Conservation (phyloP, 176 grass and related monocot species). For the Ampelocalamus luodianensis region DNA sequence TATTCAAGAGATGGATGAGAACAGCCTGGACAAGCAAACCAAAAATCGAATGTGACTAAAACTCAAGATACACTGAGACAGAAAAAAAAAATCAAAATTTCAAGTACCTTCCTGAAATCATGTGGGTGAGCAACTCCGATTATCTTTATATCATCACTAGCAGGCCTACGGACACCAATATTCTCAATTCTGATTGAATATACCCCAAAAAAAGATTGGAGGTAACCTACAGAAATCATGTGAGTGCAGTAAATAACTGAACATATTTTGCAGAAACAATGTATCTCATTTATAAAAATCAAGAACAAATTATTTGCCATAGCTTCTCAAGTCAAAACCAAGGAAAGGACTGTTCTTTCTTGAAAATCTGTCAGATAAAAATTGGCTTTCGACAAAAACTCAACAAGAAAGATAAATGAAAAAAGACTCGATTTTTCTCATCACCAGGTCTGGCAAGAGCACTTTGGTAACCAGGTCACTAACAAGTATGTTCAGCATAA, state of each 20-base stretch:
- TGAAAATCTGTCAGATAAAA: neutral
- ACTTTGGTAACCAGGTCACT: neutral
- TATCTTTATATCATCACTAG: conserved; percentile 64
- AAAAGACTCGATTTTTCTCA: neutral
- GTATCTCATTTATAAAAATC: neutral
- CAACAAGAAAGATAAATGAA: neutral
- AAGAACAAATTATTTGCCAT: neutral
- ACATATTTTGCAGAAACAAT: neutral
- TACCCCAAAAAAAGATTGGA: conserved; percentile 70
- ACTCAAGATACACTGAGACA: conserved; percentile 7
- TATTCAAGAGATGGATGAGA: conserved; percentile 52
- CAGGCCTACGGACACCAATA: conserved; percentile 52
- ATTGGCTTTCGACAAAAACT: neutral
- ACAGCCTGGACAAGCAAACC: conserved; percentile 50
- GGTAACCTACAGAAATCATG: conserved; percentile 41
- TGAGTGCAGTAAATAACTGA: neutral
- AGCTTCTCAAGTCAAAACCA: neutral
- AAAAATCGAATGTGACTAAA: neutral
- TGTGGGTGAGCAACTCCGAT: conserved; percentile 52
- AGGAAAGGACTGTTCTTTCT: neutral
- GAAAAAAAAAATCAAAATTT: neutral
- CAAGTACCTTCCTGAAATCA: conserved; percentile 68
- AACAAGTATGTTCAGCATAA: neutral
- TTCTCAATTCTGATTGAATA: conserved; percentile 74
- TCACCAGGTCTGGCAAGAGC: conserved; percentile 10